phyloP scores from a whole-genome alignment of 257 asterid species.

The Penstemon eatonii region DNA sequence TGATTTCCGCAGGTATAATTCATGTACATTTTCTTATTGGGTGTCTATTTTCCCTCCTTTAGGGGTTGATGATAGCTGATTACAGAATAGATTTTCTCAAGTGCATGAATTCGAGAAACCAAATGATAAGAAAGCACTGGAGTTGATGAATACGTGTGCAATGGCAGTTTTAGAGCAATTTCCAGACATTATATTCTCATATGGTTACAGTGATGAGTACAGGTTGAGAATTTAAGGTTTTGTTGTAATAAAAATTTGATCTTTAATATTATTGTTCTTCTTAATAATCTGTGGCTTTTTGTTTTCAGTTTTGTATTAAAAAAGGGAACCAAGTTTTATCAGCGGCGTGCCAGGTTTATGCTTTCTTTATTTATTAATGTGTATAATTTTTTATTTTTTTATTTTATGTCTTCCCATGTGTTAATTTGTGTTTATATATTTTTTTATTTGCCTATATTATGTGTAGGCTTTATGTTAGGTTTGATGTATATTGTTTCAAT shows the following conservation, averaged over 20 bases:
- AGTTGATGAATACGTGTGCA: slow-evolving; percentile 81
- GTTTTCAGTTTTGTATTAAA: slow-evolving; percentile 68
- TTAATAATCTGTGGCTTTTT: background rate
- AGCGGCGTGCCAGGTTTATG: slow-evolving; percentile 75
- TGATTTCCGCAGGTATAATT: slow-evolving; percentile 49
- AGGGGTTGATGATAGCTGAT: background rate
- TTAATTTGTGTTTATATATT: background rate
- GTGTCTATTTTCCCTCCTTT: slow-evolving; percentile 5
- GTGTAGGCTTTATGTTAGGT: too few relatives aligned
- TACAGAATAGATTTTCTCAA: slow-evolving; percentile 59
- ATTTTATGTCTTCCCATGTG: too few relatives aligned
- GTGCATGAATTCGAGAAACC: slow-evolving; percentile 75
- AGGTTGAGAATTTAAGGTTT: slow-evolving; percentile 39
- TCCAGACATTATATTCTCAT: slow-evolving; percentile 69
- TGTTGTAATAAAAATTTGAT: background rate
- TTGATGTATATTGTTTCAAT: too few relatives aligned
- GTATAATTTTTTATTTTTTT: background rate
- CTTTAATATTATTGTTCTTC: background rate
- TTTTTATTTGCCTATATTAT: background rate
- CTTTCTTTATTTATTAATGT: slow-evolving; percentile 11
- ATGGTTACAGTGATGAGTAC: slow-evolving; percentile 72
- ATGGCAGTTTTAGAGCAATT: slow-evolving; percentile 62
- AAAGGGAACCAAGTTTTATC: slow-evolving; percentile 71
- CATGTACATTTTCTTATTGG: background rate
- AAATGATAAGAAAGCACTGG: slow-evolving; percentile 53